Conservation (phyloP, 306 rosid genomes). For the Prunus armeniaca region DNA sequence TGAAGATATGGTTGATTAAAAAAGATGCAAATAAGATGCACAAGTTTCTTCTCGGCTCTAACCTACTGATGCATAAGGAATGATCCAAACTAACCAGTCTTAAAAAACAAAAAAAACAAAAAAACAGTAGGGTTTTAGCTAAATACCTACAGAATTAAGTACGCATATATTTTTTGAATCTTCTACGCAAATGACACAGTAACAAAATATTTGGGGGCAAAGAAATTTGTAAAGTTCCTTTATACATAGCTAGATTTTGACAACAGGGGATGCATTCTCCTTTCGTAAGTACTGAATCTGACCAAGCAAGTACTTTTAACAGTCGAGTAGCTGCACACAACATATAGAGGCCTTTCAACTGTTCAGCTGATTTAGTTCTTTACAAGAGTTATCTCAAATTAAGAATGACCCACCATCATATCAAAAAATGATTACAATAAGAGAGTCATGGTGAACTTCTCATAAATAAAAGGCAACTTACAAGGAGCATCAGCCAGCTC, state of each 20-base stretch:
- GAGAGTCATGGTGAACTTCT: background rate
- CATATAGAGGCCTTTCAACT: conserved; percentile 66
- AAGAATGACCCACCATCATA: conserved; percentile 11
- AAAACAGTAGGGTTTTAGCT: background rate
- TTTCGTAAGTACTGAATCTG: conserved; percentile 65
- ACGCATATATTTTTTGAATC: background rate
- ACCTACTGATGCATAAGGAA: too few relatives aligned
- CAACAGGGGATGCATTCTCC: conserved; percentile 52
- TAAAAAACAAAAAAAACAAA: background rate
- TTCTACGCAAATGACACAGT: background rate
- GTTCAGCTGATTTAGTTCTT: conserved; percentile 59
- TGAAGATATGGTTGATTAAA: background rate
- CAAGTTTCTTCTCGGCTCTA: too few relatives aligned
- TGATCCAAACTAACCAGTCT: too few relatives aligned
- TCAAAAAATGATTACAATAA: background rate
- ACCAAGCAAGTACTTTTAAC: conserved; percentile 62
- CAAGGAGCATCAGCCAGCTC: conserved; percentile 76
- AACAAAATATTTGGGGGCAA: background rate
- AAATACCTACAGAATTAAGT: background rate
- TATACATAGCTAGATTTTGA: conserved; percentile 69
- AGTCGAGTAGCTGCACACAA: conserved; percentile 58
- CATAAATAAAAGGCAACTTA: conserved; percentile 28
- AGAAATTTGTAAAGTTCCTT: conserved; percentile 25
- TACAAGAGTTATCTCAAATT: background rate
- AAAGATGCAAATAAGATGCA: background rate